Evolutionary conservation across 2,329 filamentous ascomycete genomes (phyloP).

Genomic region (Hymenoscyphus repandus): DNA sequence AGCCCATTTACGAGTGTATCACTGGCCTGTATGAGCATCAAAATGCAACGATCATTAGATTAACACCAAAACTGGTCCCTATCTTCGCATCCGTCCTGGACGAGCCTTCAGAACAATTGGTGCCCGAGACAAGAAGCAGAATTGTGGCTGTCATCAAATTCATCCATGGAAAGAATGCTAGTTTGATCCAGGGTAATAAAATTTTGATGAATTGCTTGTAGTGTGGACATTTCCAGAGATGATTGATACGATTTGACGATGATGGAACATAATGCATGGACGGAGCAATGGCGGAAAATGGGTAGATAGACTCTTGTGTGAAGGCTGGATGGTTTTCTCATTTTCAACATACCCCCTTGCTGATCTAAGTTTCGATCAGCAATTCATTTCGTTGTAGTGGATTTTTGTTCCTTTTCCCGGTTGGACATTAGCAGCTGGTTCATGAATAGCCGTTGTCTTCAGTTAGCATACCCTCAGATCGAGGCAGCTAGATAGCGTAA

Average conservation of each 20-base stretch:
- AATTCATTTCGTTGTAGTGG: slow-evolving; percentile 2
- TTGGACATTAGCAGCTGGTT: background rate
- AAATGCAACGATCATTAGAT: slow-evolving; percentile 62
- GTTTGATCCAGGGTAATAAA: slow-evolving; percentile 25
- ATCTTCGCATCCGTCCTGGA: slow-evolving; percentile 69
- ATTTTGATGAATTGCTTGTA: slow-evolving; percentile 13
- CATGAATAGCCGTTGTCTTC: too few relatives aligned
- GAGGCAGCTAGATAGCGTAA: too few relatives aligned
- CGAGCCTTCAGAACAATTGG: slow-evolving; percentile 69
- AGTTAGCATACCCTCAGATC: too few relatives aligned
- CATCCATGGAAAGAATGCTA: slow-evolving; percentile 27
- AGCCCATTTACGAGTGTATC: slow-evolving; percentile 86
- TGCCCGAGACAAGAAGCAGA: slow-evolving; percentile 62
- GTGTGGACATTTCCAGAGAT: background rate
- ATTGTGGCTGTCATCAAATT: slow-evolving; percentile 57
- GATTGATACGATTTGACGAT: background rate
- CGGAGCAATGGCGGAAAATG: background rate
- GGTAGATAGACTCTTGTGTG: background rate
- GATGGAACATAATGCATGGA: background rate
- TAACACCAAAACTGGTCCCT: slow-evolving; percentile 64
- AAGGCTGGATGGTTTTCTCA: background rate
- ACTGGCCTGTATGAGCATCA: slow-evolving; percentile 71
- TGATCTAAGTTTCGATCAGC: slow-evolving; percentile 1
- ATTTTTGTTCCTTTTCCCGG: background rate
- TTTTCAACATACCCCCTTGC: slow-evolving; percentile 9